Evolutionary conservation across 495 filamentous ascomycete species (phyloP), one percentile per base, ranked within the genome.

Genomic region (Trichoderma reesei): DNA sequence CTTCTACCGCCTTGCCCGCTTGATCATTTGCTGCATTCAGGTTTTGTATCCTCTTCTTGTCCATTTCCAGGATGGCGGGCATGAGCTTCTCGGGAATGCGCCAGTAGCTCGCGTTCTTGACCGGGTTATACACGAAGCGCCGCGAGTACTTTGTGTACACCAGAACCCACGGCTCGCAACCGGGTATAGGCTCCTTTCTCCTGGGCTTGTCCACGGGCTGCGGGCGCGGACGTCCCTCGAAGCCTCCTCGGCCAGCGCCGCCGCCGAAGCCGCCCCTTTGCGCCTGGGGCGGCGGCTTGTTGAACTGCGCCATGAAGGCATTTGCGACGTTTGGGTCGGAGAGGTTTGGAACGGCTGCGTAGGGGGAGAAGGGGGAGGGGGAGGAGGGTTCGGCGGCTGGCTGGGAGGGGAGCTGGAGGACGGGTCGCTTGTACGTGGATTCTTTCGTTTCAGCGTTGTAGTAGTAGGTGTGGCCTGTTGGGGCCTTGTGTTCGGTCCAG

Each of bases 401-500:
- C 33, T 41, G 61, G 16, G 26, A 14, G 8, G 61, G 14, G 13
- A n/a, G n/a, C 39, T 38, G 59, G 36, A 39, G 13, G 64, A 73
- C 72, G 6, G 91, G 92, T 59, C 89, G 83, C 20, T 82, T 87
- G 71, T 96, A 96, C 44, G 92, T 96, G 1, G 93, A 96, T 71
- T 89, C 78, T 70, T 95, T 92, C 0, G 91, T 96, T 38, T 80
- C 74, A n/a, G 85, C 78, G 76, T 96, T 89, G 76, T 95, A 94
- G 72, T 92, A 96, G 75, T 96, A 97, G 14, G 83, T 79, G 71
- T 95, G 91, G 6, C 92, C 92, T 64, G 89, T 87, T 16, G 92
- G 92, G 64, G 93, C 90, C 79, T 88, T 91, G 75, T 97, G 92
- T 74, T 96, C 90, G 34, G 90, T 90, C 92, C 92, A 98, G 31